Evolutionary conservation across 768 basidiomycete species (phyloP), one percentile per base, ranked within the genome.

Genomic region (Suillus sp.): DNA sequence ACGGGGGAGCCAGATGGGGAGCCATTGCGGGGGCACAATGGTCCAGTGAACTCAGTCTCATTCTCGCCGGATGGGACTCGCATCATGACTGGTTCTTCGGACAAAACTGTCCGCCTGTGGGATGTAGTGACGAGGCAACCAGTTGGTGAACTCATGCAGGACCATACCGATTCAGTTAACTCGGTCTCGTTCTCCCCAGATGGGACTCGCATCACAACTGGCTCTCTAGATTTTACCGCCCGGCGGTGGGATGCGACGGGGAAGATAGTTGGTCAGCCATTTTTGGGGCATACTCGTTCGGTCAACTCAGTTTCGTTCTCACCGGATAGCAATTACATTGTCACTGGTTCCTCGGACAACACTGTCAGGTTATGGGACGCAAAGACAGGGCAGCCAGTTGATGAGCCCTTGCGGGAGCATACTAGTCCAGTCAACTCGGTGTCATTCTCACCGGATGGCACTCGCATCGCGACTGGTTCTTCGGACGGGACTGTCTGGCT

Each of bases 31-130:
- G 65, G 59, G 4, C 57, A 64, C 35, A 56, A 35, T 27, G 62
- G 27, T 25, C 16, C 13, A 2, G 63, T 67, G 11, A 30, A n/a
- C 16, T 18, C 34, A 2, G 20, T 65, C 3, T 34, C 67, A 11
- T 67, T 67, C 51, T 56, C 47, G 32, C 10, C 32, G 38, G 42
- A 67, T 34, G 70, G 71, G 7, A 61, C n/a, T 16, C 32, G 53
- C 14, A 42, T 74, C 51, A 60, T 62, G 8, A 67, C 70, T 14
- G 67, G 69, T 11, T 71, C 71, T 16, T 10, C 25, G 2, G 70
- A 72, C 59, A 62, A 48, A 1, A 68, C 65, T 13, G 45, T 73
- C 25, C 22, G 55, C 1, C 11, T 68, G 14, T 74, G 73, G 73
- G 60, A 71, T 64, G 58, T 54, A 16, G 57, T 35, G 22, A 71